Evolutionary conservation across 495 filamentous ascomycete species (phyloP), one percentile per base, ranked within the genome.

Genomic region (Glonium stellatum): DNA sequence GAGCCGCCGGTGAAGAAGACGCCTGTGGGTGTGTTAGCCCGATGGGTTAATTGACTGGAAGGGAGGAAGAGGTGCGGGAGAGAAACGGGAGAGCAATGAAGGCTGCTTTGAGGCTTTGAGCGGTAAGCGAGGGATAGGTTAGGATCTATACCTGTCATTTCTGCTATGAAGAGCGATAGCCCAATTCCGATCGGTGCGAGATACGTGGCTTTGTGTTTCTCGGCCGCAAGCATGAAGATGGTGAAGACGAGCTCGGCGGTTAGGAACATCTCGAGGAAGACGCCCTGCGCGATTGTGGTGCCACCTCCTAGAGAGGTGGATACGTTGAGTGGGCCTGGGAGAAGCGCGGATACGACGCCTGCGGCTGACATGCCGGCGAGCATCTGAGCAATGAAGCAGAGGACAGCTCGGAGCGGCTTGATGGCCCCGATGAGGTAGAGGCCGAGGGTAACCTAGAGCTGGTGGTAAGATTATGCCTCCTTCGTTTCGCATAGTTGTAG

Each of bases 261-360:
- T 15, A 92, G 77, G 63, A 93, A 87, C 74, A 87, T 78, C 71
- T 92, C 89, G 55, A 92, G 87, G 69, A 90, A 80, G n/a, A 90
- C 70, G 9, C 87, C 87, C 63, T 87, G 85, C 0, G 76, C 76
- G 23, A 82, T 78, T 9, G 77, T 81, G 0, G 86, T 73, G 1
- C 79, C 80, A 0, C 75, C 76, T 6, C 79, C 79, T 0, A 89
- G 72, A 6, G 78, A 76, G 0, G 86, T 89, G 1, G 63, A 58
- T n/a, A 87, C 82, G 37, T 76, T 77, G 31, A 88, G 71, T 0
- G 75, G 71, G 0, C 83, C 84, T 0, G 87, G 86, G 42, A 84
- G 83, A 25, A 90, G 66, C 2, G 70, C 77, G 12, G 70, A 75
- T 4, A 88, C 80, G 0, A 89, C 76, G 8, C 81, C 87, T 0